Evolutionary conservation across 768 basidiomycete genomes (phyloP).

Genomic region (Leucosporidium scottii): DNA sequence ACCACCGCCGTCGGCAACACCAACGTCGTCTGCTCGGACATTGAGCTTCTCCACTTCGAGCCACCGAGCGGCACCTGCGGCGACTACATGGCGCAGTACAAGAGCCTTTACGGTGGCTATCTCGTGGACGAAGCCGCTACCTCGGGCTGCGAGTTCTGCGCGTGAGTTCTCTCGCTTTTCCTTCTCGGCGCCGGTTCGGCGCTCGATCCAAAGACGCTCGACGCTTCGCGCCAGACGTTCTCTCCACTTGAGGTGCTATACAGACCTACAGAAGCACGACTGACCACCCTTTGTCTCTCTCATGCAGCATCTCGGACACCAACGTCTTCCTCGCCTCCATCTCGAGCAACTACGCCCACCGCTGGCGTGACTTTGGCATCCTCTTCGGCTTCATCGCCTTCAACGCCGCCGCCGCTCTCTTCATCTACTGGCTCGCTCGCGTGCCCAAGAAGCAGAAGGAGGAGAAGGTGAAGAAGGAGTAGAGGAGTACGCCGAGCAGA

Average conservation of each 20-base stretch:
- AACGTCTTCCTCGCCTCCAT: constrained; percentile 38
- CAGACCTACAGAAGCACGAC: too few relatives aligned
- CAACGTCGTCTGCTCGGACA: constrained; percentile 48
- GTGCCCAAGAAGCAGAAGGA: constrained; percentile 32
- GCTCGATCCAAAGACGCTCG: too few relatives aligned
- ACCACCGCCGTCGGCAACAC: constrained; percentile 38
- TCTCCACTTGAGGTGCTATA: too few relatives aligned
- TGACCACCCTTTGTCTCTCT: too few relatives aligned
- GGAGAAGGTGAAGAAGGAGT: too few relatives aligned
- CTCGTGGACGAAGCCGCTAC: constrained; percentile 38
- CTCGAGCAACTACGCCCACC: constrained; percentile 56
- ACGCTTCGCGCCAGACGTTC: too few relatives aligned
- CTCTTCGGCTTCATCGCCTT: constrained; percentile 44
- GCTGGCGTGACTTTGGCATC: constrained; percentile 55
- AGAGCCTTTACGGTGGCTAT: constrained; percentile 52
- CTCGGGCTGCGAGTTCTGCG: background rate
- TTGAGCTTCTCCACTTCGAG: constrained; percentile 57
- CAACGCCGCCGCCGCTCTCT: constrained; percentile 23
- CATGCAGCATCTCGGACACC: background rate
- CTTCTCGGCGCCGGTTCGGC: constrained; percentile 47
- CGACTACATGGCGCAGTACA: constrained; percentile 51
- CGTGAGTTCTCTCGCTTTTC: background rate
- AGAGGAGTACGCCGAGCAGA: too few relatives aligned
- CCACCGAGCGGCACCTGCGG: constrained; percentile 56
- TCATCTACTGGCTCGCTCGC: constrained; percentile 34